Evolutionary conservation across 2,329 filamentous ascomycete species (phyloP), one percentile per base, ranked within the genome.

Genomic region (Colletotrichum godetiae): DNA sequence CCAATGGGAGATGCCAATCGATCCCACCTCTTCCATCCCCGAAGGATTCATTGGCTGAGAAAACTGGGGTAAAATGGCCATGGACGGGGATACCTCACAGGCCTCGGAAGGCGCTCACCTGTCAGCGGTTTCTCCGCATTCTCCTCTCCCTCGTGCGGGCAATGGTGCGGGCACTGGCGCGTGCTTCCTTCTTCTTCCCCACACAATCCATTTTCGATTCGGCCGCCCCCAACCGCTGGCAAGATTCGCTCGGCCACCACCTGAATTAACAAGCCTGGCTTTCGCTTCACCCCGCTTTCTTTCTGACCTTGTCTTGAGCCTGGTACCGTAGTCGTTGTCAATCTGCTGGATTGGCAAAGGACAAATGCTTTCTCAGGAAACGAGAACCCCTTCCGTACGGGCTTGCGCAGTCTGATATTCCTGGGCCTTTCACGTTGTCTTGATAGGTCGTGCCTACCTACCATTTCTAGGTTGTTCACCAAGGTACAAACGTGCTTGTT

Each of bases 51-150:
- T 49, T 49, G 42, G 42, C 19, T 49, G 4, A 22, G 7, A 35
- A 11, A 52, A 13, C 15, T 52, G 15, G 11, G 15, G 46, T 2
- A 7, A 7, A 19, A 19, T 5, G 15, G 22, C n/a, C 12, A 29
- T 5, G 27, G 22, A 27, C 22, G n/a, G 22, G 53, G 53, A 29
- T 13, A 19, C n/a, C 10, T n/a, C 19, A 5, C 11, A 29, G 35
- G 35, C 62, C 62, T 65, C 49, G 49, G 49, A 22, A 15, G 19
- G n/a, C n/a, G 13, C 33, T 57, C 15, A 37, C 29, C 49, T 37
- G 42, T 56, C 46, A 62, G 53, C 52, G 46, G 42, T 66, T 72
- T 72, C 70, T 73, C 70, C 70, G 66, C 70, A 73, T 73, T 63
- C 22, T 24, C 27, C 27, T 19, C 49, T 33, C 56, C 27, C 19